Evolutionary conservation across 2,329 filamentous ascomycete species (phyloP).

Genomic region (Sarocladium oryzae): DNA sequence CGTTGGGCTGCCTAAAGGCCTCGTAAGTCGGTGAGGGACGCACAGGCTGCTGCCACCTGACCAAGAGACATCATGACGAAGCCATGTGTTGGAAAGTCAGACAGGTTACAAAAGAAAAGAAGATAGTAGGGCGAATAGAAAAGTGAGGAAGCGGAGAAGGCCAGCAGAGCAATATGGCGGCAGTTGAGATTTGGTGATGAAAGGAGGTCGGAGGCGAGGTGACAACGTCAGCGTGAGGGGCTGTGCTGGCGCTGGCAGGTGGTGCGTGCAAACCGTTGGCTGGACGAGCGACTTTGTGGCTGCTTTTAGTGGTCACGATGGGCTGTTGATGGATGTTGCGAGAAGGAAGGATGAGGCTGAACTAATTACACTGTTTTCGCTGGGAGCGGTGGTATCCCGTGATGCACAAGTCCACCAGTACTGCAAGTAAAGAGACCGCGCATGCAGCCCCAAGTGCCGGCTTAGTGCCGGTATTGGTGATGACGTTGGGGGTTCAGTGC

Average conservation of each 20-base stretch:
- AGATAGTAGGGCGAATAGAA: too few species aligned
- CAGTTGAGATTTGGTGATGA: background rate
- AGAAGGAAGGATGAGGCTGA: background rate
- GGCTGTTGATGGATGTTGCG: background rate
- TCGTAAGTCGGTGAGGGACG: background rate
- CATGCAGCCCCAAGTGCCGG: constrained; percentile 1
- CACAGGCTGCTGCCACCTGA: background rate
- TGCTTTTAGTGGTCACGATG: constrained; percentile 1
- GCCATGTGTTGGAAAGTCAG: background rate
- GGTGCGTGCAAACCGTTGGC: background rate
- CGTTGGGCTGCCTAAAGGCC: background rate
- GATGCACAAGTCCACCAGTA: too few species aligned
- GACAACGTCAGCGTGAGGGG: constrained; percentile 9
- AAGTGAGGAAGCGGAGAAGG: background rate
- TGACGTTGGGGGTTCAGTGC: background rate
- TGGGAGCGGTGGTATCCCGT: background rate
- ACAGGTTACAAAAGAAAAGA: background rate
- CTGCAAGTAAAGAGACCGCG: background rate
- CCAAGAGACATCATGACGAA: background rate
- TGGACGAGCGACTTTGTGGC: background rate
- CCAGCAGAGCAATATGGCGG: background rate
- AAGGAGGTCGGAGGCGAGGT: constrained; percentile 1
- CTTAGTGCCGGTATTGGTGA: constrained; percentile 3
- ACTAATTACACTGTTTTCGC: background rate
- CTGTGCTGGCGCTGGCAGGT: background rate